A percentile compares a stretch with the other conserved stretches of the same genome.
Conservation (phyloP, 345 rosid species). For the Clausena lansium region DNA sequence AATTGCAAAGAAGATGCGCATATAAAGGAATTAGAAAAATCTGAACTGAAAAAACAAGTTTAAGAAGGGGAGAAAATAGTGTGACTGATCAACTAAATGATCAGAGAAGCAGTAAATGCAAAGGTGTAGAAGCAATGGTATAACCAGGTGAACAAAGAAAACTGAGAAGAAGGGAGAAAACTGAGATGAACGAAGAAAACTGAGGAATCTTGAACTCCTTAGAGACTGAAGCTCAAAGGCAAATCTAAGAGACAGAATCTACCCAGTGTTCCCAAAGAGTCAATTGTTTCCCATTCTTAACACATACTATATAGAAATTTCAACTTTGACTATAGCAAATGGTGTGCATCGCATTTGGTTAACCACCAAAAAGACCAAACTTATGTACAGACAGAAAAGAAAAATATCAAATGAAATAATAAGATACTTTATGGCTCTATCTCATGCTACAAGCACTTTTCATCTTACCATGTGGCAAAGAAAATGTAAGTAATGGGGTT, state of each 20-base stretch:
- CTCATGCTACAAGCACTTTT: neutral
- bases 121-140: neutral
- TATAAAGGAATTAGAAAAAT: neutral
- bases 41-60: neutral
- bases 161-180: neutral
- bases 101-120: neutral
- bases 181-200: neutral
- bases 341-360: neutral
- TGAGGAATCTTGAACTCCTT: neutral
- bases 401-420: neutral
- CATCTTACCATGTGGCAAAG: neutral
- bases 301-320: neutral
- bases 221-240: neutral
- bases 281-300: neutral
- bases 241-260: neutral
- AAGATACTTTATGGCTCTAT: neutral
- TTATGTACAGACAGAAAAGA: neutral
- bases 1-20: neutral
- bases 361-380: constrained; percentile 7
- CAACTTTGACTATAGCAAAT: neutral
- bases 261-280: neutral
- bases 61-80: neutral
- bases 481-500: neutral
- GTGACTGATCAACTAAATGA: neutral
- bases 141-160: too few relatives aligned